A percentile compares a stretch with the other conserved stretches of the same genome.
Conservation (phyloP, 139 green algal genomes). For the Medakamo hakoo region DNA sequence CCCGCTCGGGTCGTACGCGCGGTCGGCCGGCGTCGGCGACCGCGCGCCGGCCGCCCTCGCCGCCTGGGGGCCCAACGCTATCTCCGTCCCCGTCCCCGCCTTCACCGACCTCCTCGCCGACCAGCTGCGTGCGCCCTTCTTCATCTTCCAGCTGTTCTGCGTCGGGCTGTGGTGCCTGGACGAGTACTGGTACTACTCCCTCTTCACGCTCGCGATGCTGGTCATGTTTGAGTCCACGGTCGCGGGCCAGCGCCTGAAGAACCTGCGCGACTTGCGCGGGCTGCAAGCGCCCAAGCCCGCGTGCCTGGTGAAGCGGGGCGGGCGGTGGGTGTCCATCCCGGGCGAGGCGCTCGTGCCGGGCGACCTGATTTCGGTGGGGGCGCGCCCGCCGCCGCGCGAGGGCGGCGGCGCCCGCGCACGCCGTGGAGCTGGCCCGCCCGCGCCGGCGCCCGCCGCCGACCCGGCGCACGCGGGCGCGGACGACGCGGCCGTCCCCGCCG, state of each 20-base stretch:
- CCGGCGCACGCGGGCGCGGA: not conserved
- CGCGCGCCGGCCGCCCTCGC: constrained; percentile 27
- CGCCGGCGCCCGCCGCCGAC: not conserved
- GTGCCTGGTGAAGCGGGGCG: constrained; percentile 25
- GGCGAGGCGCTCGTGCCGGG: constrained; percentile 78
- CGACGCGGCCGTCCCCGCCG: constrained; percentile 60
- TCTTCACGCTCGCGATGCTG: constrained; percentile 98
- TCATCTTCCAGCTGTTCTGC: constrained; percentile 94
- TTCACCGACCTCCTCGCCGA: constrained; percentile 67
- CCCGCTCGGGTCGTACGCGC: constrained; percentile 19
- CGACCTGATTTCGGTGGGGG: constrained; percentile 27
- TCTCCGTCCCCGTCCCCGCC: constrained; percentile 52
- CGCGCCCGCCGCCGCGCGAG: not conserved
- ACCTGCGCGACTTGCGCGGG: constrained; percentile 65
- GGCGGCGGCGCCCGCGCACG: not conserved
- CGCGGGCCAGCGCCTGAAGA: constrained; percentile 68
- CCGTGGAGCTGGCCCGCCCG: constrained; percentile 6
- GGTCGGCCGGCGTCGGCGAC: constrained; percentile 22
- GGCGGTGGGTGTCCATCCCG: constrained; percentile 48
- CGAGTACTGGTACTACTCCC: constrained; percentile 91
- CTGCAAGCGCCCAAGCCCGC: constrained; percentile 63
- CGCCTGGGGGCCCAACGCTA: constrained; percentile 52
- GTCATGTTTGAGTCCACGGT: constrained; percentile 95
- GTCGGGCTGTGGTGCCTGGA: constrained; percentile 87
- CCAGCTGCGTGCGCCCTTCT: constrained; percentile 94